Evolutionary conservation across 345 rosid genomes (phyloP), one percentile per base, ranked within the genome.

Genomic region (Syzygium aqueum): DNA sequence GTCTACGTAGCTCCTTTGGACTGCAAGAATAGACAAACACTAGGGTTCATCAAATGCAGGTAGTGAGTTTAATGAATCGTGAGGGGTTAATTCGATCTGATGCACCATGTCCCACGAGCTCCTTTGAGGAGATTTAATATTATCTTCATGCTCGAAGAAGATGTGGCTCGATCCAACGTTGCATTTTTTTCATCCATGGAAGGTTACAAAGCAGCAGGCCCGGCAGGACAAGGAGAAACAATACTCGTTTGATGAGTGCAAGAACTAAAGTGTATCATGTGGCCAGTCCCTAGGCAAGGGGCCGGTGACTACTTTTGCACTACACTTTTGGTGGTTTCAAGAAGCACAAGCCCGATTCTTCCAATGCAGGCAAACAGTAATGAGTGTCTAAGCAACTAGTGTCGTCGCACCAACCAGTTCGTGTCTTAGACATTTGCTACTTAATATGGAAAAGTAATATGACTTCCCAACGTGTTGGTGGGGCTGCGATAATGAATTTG

Each of bases 361-460:
- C 43, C 22, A 30, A 67, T 16, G 43, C 6, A 30, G 22, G 43
- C 40, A 65, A 65, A 59, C 65, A 59, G 30, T 15, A 5, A 63
- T 0, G 11, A 63, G 11, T 28, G 40, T 15, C 21, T 28, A 28
- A 1, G 1, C 30, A 1, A 63, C 0, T 28, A 0, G 0, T 63
- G 40, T 5, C 0, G 2, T 63, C 77, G 33, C 0, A 14, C 5
- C 0, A 9, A 28, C 37, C 7, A n/a, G 15, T 15, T 28, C 15
- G 0, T 63, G 28, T 63, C 40, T 63, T 28, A 63, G 3, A 28
- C 3, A 14, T 0, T 63, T 63, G 40, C 21, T 63, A 28, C 8
- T 28, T 28, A 59, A 59, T 59, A 59, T 59, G 30, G 65, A 59
- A 2, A 0, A 59, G 13, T 50, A 11, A 25, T 25, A 59, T 59